These are phyloP conservation scores for Suhomyces pyralidae DNA, from an alignment of 805 yeast genomes.

Conservation along the genomic window DNA sequence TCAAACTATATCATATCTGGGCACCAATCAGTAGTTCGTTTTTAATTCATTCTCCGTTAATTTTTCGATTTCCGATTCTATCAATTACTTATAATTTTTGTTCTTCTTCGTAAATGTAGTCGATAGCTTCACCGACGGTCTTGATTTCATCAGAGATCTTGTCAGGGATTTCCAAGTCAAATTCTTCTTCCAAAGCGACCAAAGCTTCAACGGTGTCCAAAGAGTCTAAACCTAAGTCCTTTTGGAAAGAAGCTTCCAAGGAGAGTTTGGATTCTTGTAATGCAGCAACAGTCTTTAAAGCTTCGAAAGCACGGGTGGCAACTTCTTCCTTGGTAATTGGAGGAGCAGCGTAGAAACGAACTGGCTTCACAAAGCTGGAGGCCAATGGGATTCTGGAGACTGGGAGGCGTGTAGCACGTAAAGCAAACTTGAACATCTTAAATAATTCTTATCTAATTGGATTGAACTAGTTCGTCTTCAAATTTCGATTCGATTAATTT, in stretches of 20 bases:
- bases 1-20: background rate
- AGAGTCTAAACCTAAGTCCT: constrained; percentile 86
- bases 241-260: constrained; percentile 53
- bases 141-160: constrained; percentile 90
- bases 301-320: constrained; percentile 76
- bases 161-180: constrained; percentile 81
- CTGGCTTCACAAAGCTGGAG: constrained; percentile 26
- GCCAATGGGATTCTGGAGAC: constrained; percentile 29
- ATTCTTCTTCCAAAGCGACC: constrained; percentile 91
- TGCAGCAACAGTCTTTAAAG: constrained; percentile 56
- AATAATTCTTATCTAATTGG: background rate
- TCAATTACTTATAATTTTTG: constrained; percentile 30
- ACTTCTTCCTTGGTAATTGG: constrained; percentile 75
- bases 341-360: constrained; percentile 59
- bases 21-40: background rate
- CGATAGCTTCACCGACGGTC: constrained; percentile 90
- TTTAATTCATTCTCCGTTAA: background rate
- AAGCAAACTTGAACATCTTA: constrained; percentile 52
- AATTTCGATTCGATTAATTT: background rate
- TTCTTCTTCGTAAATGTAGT: constrained; percentile 72
- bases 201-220: constrained; percentile 93
- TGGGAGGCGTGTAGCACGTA: constrained; percentile 41
- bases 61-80: background rate
- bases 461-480: background rate
- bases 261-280: constrained; percentile 44